These are phyloP conservation scores for Termitomyces sp. DNA, from an alignment of 768 basidiomycete genomes.

Conservation along the genomic window DNA sequence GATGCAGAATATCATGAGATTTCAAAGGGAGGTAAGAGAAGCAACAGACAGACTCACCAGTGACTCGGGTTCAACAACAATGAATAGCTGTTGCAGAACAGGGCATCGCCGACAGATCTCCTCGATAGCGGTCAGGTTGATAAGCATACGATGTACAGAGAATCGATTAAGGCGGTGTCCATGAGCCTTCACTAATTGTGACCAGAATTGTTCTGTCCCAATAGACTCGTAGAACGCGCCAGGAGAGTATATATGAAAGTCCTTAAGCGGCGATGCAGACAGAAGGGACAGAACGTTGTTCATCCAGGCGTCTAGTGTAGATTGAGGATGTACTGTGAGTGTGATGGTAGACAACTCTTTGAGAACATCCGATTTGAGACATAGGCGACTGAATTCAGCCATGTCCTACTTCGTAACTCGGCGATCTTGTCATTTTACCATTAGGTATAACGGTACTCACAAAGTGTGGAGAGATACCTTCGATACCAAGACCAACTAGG, in stretches of 20 bases:
- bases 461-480: slow-evolving; percentile 56
- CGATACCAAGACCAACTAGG: slow-evolving; percentile 52
- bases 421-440: too few species aligned
- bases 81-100: slow-evolving; percentile 57
- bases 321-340: slow-evolving; percentile 40
- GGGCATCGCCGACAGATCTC: slow-evolving; percentile 52
- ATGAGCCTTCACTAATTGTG: slow-evolving; percentile 43
- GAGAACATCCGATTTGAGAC: slow-evolving; percentile 31
- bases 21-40: not conserved
- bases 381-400: slow-evolving; percentile 35
- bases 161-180: slow-evolving; percentile 47
- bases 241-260: slow-evolving; percentile 59
- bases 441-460: slow-evolving; percentile 27
- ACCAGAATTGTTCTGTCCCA: slow-evolving; percentile 46
- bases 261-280: slow-evolving; percentile 37
- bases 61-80: slow-evolving; percentile 43
- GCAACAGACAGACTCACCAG: slow-evolving; percentile 35
- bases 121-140: slow-evolving; percentile 43
- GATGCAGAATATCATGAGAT: not conserved
- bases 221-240: slow-evolving; percentile 33
- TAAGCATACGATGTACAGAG: slow-evolving; percentile 59
- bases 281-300: slow-evolving; percentile 4
- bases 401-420: slow-evolving; percentile 42
- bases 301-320: slow-evolving; percentile 40
- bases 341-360: slow-evolving; percentile 50